A percentile compares a stretch with the other conserved stretches of the same genome.
These are phyloP conservation scores for Akanthomyces uredinophilus DNA, from an alignment of 2,329 filamentous ascomycete genomes.

Conservation along the genomic window DNA sequence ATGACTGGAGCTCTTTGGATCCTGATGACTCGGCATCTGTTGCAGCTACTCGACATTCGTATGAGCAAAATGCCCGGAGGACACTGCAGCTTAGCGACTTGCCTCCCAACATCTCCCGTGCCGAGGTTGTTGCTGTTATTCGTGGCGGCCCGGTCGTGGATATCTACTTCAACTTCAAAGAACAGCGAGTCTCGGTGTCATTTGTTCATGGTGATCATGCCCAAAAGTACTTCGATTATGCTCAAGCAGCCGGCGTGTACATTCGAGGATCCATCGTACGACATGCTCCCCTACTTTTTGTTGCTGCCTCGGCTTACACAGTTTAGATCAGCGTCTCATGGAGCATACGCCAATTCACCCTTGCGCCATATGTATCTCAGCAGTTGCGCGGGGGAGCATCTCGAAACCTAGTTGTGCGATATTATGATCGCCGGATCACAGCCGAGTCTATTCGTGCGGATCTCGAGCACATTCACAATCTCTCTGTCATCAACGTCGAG, in stretches of 20 bases:
- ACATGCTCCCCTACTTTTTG: background rate
- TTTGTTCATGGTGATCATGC: constrained; percentile 63
- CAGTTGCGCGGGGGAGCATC: constrained; percentile 63
- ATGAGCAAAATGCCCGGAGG: constrained; percentile 39
- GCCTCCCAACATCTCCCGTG: constrained; percentile 55
- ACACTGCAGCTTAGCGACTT: constrained; percentile 61
- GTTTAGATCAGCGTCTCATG: constrained; percentile 61
- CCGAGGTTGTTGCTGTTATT: constrained; percentile 59
- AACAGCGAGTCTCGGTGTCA: constrained; percentile 60
- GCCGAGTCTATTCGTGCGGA: constrained; percentile 63
- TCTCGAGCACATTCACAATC: constrained; percentile 76
- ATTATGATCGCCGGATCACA: constrained; percentile 53
- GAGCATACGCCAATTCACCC: constrained; percentile 64
- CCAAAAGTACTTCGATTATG: constrained; percentile 59
- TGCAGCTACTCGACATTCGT: constrained; percentile 19
- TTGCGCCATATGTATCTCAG: constrained; percentile 57
- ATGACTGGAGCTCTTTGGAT: background rate
- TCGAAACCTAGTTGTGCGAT: constrained; percentile 67
- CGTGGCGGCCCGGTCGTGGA: constrained; percentile 68
- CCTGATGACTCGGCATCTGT: constrained; percentile 1
- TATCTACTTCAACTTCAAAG: constrained; percentile 55
- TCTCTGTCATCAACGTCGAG: constrained; percentile 62
- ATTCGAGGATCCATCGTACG: constrained; percentile 43
- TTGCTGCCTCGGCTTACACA: background rate
- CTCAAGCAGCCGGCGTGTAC: constrained; percentile 61